These are phyloP conservation scores for Hypoxylon lienhwacheense DNA, from an alignment of 495 filamentous ascomycete species.

Conservation along the genomic window DNA sequence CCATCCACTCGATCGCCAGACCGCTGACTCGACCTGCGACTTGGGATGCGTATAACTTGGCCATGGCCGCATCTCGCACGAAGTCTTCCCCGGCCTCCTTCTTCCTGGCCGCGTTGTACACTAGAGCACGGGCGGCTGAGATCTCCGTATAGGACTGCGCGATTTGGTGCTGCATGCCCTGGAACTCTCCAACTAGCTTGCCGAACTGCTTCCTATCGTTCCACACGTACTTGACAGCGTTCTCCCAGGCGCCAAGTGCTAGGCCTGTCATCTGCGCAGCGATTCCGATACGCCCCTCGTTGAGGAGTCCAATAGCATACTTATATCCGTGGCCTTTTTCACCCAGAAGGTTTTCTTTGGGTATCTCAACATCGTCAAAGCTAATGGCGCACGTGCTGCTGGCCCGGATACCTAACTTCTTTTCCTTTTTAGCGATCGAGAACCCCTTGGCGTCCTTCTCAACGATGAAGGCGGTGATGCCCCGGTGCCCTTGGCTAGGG, in stretches of 20 bases:
- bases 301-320: constrained; percentile 93
- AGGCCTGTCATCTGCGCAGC: constrained; percentile 99
- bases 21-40: constrained; percentile 87
- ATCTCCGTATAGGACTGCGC: constrained; percentile 96
- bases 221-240: constrained; percentile 88
- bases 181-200: constrained; percentile 88
- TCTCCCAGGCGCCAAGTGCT: constrained; percentile 92
- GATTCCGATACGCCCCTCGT: constrained; percentile 97
- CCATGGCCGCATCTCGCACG: constrained; percentile 95
- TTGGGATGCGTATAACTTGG: constrained; percentile 92
- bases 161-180: constrained; percentile 99
- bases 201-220: constrained; percentile 99
- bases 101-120: constrained; percentile 95
- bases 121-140: constrained; percentile 82
- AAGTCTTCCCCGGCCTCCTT: constrained; percentile 98
- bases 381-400: constrained; percentile 95
- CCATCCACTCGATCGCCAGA: constrained; percentile 96
- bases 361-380: constrained; percentile 95
- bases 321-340: constrained; percentile 93
- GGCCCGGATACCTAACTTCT: constrained; percentile 95
- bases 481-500: constrained; percentile 85
- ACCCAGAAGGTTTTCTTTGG: constrained; percentile 83
- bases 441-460: constrained; percentile 90
- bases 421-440: constrained; percentile 98
- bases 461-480: constrained; percentile 94